Percentiles rank a stretch among this genome's conserved stretches.
phyloP scores from a whole-genome alignment of 768 basidiomycete genomes.

The Peribolospora kevripleyi region DNA sequence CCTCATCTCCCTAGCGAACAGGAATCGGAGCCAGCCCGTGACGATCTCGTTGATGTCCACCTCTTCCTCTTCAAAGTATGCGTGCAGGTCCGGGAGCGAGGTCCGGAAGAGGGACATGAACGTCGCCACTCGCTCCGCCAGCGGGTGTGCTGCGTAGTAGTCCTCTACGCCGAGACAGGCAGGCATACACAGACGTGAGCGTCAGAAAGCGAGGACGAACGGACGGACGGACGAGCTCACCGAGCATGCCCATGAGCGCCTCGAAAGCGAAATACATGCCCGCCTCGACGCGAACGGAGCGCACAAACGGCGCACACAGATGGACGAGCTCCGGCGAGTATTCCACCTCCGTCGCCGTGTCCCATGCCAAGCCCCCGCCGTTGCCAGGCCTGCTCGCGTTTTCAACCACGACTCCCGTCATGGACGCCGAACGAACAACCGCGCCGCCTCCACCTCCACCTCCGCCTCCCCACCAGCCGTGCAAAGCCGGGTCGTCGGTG shows the following conservation, averaged over 20 bases:
- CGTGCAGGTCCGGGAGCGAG: background rate
- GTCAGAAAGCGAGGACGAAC: background rate
- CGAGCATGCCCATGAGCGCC: background rate
- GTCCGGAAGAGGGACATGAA: conserved; percentile 1
- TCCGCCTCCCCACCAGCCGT: background rate
- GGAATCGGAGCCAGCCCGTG: background rate
- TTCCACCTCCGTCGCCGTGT: background rate
- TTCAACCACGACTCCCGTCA: background rate
- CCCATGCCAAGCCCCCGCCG: background rate
- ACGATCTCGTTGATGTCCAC: background rate
- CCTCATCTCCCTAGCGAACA: background rate
- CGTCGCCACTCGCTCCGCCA: background rate
- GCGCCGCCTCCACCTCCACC: background rate
- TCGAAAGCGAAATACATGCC: conserved; percentile 4
- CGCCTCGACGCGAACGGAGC: background rate
- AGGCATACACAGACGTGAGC: background rate
- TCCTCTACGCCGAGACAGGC: background rate
- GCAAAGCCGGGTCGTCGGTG: background rate
- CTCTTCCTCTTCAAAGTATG: conserved; percentile 2
- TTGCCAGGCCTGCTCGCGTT: background rate
- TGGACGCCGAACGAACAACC: background rate
- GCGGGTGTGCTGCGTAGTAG: background rate
- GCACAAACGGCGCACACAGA: conserved; percentile 1
- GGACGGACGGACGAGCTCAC: background rate
- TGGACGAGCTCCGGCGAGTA: conserved; percentile 1